Evolutionary conservation across 768 basidiomycete genomes (phyloP), one percentile per base, ranked within the genome.

Genomic region (Russula vinacea): DNA sequence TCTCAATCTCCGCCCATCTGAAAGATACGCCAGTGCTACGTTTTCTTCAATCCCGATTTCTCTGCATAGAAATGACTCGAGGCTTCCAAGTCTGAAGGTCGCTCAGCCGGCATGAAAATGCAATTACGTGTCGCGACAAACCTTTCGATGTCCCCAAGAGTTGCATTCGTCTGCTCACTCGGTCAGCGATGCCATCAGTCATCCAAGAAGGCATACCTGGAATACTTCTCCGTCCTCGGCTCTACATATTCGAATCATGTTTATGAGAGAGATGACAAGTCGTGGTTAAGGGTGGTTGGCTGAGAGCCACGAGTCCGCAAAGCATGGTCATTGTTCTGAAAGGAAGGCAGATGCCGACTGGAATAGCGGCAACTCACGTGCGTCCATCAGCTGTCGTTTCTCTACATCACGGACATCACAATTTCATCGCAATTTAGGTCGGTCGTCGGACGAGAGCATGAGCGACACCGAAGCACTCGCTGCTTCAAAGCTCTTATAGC

Each of bases 391-490:
- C n/a, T n/a, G n/a, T n/a, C n/a, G n/a, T n/a, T n/a, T n/a, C n/a
- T n/a, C n/a, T n/a, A n/a, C n/a, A n/a, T n/a, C n/a, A n/a, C n/a
- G n/a, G n/a, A n/a, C n/a, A n/a, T n/a, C n/a, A n/a, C n/a, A n/a
- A n/a, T n/a, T n/a, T n/a, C n/a, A n/a, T n/a, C n/a, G n/a, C n/a
- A n/a, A 78, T 67, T 82, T 94, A n/a, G 92, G 91, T 1, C 77
- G 79, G 67, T 78, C 76, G 64, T 76, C 79, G 26, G 77, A 78
- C 51, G 79, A 82, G 50, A 81, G 81, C 11, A 83, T 82, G 7
- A 85, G 83, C 2, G 86, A 88, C 0, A 94, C 93, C 0, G 90
- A 93, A 68, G 79, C 93, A 3, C 74, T 93, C 29, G 91, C 88
- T 1, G 91, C 90, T 0, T 79, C 84, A 2, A 90, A 91, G 70